A percentile compares a stretch with the other conserved stretches of the same genome.
Evolutionary conservation across 2,329 filamentous ascomycete species (phyloP).

Genomic region (Chrysosporium queenslandicum): DNA sequence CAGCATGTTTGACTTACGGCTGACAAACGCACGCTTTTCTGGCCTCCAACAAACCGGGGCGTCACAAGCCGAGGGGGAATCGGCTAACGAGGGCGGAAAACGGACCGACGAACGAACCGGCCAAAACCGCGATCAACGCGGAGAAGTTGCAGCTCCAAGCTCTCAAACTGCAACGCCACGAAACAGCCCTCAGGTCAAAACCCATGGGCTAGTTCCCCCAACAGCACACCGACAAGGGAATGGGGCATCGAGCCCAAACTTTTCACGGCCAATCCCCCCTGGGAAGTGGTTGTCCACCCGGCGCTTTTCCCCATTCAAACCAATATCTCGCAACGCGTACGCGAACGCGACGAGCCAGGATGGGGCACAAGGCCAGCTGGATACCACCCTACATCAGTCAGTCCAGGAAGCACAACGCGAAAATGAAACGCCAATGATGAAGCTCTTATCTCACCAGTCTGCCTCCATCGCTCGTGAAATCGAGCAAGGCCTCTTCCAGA

Average conservation of each 20-base stretch:
- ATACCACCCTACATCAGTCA: neutral
- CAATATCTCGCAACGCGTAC: neutral
- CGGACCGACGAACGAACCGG: neutral
- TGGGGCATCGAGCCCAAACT: constrained; percentile 14
- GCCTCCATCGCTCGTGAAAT: constrained; percentile 1
- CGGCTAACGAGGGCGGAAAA: neutral
- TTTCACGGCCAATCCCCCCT: constrained; percentile 14
- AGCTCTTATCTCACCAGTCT: constrained; percentile 3
- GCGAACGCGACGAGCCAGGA: neutral
- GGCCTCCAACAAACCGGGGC: neutral
- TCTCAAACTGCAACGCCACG: neutral
- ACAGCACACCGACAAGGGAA: neutral
- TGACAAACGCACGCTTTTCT: neutral
- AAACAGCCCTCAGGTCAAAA: neutral
- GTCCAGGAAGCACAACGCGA: neutral
- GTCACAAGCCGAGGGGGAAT: neutral
- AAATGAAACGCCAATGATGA: neutral
- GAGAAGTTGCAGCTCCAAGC: neutral
- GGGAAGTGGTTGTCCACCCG: constrained; percentile 4
- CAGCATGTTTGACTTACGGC: neutral
- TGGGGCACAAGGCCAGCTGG: neutral
- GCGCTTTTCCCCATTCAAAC: constrained; percentile 7
- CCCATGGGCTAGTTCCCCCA: neutral
- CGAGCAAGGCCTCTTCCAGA: neutral
- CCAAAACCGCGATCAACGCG: neutral